phyloP scores from a whole-genome alignment of 139 green algal genomes.

The Astrephomene gubernaculifera region DNA sequence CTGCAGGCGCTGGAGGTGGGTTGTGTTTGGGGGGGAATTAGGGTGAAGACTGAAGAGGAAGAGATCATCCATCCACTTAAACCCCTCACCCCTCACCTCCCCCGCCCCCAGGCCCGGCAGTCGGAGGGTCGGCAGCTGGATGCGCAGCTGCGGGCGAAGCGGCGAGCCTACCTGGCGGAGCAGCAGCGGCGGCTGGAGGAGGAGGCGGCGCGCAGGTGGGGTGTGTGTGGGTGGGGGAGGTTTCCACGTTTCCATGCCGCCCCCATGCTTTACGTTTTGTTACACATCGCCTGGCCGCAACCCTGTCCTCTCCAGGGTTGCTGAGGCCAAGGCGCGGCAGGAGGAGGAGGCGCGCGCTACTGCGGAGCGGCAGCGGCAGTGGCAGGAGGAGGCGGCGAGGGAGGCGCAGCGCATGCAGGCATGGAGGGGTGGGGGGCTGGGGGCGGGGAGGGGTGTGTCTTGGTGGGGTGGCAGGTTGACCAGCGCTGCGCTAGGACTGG shows the following conservation, averaged over 20 bases:
- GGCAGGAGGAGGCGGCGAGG: slow-evolving; percentile 23
- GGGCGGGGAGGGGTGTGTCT: neutral
- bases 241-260: no score
- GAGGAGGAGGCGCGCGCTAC: slow-evolving; percentile 1
- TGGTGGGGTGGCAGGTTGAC: no score
- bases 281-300: no score
- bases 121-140: slow-evolving; percentile 51
- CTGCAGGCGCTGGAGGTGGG: slow-evolving; percentile 56
- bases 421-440: neutral
- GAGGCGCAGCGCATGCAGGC: slow-evolving; percentile 23
- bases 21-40: no score
- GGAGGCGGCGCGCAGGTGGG: slow-evolving; percentile 53
- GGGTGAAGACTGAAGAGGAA: no score
- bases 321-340: slow-evolving; percentile 21
- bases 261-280: neutral
- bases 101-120: slow-evolving; percentile 39
- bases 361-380: slow-evolving; percentile 11
- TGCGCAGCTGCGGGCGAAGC: slow-evolving; percentile 52
- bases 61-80: no score
- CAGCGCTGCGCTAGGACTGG: no score
- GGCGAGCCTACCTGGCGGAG: slow-evolving; percentile 53
- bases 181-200: slow-evolving; percentile 51
- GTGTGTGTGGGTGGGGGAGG: neutral
- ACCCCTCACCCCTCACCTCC: no score
- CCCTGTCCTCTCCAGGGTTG: neutral